These are phyloP conservation scores for Pinus albicaulis DNA, from an alignment of 75 land plant genomes.

Conservation along the genomic window DNA sequence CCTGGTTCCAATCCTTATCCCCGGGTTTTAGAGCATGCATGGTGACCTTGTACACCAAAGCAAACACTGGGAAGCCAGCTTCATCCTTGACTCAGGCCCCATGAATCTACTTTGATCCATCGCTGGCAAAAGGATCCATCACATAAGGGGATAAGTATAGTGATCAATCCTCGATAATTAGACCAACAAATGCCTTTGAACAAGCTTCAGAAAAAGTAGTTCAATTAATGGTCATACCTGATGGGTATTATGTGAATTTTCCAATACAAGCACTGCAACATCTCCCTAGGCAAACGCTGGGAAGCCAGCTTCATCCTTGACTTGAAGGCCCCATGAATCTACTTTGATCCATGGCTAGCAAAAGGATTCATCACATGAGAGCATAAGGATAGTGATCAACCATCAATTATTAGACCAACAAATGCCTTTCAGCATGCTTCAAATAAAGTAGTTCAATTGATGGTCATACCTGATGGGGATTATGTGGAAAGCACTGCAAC, in stretches of 20 bases:
- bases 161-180: background rate
- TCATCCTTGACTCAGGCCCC: slow-evolving; percentile 61
- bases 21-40: slow-evolving; percentile 57
- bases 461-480: too few species aligned
- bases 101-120: slow-evolving; percentile 68
- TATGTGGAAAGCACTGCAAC: slow-evolving; percentile 10
- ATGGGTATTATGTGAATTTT: background rate
- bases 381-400: too few species aligned
- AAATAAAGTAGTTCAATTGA: background rate
- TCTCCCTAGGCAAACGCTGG: slow-evolving; percentile 26
- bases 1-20: slow-evolving; percentile 2
- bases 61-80: slow-evolving; percentile 62
- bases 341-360: slow-evolving; percentile 75
- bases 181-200: background rate
- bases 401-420: background rate
- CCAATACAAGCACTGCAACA: slow-evolving; percentile 7
- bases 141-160: background rate
- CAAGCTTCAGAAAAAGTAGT: background rate
- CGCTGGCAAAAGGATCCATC: slow-evolving; percentile 31
- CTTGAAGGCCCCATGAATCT: slow-evolving; percentile 42
- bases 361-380: slow-evolving; percentile 1
- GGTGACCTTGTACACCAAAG: slow-evolving; percentile 72
- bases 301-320: slow-evolving; percentile 64
- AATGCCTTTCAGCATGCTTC: background rate
- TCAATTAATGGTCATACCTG: background rate